phyloP scores from a whole-genome alignment of 2,329 filamentous ascomycete genomes.

The Bipolaris gigantea region DNA sequence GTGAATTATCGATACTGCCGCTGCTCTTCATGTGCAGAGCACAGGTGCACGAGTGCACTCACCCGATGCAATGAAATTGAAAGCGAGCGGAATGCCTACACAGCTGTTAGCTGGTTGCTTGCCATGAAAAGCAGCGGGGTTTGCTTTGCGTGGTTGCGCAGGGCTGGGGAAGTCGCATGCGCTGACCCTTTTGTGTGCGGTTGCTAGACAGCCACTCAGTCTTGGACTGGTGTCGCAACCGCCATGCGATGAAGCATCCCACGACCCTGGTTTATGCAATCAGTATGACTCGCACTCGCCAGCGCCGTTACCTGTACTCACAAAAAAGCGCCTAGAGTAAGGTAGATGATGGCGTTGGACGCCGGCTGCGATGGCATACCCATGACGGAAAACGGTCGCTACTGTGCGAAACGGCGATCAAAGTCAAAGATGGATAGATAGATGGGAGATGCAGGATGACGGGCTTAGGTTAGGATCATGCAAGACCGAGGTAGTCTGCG shows the following conservation, averaged over 20 bases:
- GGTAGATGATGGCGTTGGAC: conserved; percentile 81
- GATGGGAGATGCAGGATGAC: conserved; percentile 8
- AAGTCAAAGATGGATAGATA: conserved; percentile 10
- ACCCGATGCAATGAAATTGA: conserved; percentile 92
- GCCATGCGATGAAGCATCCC: conserved; percentile 62
- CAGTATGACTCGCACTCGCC: background rate
- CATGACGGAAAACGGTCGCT: conserved; percentile 54
- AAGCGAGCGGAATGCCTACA: conserved; percentile 74
- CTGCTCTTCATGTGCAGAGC: conserved; percentile 51
- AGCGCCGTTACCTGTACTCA: conserved; percentile 48
- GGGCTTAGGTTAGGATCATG: conserved; percentile 18
- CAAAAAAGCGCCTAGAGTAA: conserved; percentile 78
- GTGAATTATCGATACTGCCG: conserved; percentile 62
- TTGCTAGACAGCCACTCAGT: conserved; percentile 74
- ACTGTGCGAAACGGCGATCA: conserved; percentile 3
- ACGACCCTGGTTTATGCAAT: conserved; percentile 55
- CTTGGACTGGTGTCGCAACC: conserved; percentile 64
- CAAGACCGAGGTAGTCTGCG: conserved; percentile 23
- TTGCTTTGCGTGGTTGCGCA: conserved; percentile 5
- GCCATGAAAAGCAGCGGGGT: background rate
- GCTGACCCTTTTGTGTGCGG: conserved; percentile 76
- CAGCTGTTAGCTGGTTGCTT: conserved; percentile 23
- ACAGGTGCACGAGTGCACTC: conserved; percentile 59
- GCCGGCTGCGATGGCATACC: conserved; percentile 73
- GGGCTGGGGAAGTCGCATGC: conserved; percentile 11